Evolutionary conservation across 345 rosid genomes (phyloP), one percentile per base, ranked within the genome.

Genomic region (Populus ilicifolia): DNA sequence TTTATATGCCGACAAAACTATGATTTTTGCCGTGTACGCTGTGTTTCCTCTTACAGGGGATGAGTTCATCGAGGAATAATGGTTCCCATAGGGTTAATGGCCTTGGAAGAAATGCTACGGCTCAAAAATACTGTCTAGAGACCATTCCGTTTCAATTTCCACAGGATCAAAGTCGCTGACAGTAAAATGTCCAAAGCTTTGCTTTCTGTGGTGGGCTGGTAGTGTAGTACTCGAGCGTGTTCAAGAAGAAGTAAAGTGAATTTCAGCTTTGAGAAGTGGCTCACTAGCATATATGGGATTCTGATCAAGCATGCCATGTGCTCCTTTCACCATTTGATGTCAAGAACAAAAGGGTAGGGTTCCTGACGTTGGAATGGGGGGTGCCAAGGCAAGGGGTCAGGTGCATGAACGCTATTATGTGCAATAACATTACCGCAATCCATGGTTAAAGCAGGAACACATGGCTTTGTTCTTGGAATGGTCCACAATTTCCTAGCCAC

Each of bases 21-120:
- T 29, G 63, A 9, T 35, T 39, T 65, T 70, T 69, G 78, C 69
- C 78, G 75, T 79, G 35, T 21, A 74, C 79, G 82, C 82, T 48
- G 65, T 13, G 75, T 46, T 20, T 9, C 30, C 36, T 50, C 21
- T 23, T n/a, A 4, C 39, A 67, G 7, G 68, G 73, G 67, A 29
- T 66, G 36, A 21, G 8, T 44, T 63, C 59, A 69, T 74, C 25
- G 71, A 43, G 48, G 70, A 7, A 48, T 64, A 41, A 56, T 56
- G 67, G 70, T 69, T 69, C 71, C 78, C 30, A 6, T 7, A 11
- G n/a, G 8, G 75, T 38, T 35, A 43, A 67, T 56, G 43, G 50
- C 50, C 64, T 27, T 7, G 18, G 33, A n/a, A 74, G 9, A 36
- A 9, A 43, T 5, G 17, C 43, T 18, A 46, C 11, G 21, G 23